phyloP scores from a whole-genome alignment of 805 yeast species.

The Ascoidea asiatica region DNA sequence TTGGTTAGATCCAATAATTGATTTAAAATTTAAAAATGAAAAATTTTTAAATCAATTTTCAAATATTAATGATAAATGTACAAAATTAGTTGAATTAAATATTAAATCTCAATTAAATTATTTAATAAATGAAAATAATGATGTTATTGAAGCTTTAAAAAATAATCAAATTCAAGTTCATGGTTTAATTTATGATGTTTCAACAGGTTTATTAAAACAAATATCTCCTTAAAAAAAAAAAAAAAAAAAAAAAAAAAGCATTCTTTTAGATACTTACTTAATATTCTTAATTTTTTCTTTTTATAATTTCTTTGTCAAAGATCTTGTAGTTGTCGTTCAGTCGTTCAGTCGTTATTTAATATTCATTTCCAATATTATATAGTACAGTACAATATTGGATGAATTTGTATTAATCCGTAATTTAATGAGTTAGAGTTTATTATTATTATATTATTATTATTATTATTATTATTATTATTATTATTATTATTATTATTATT shows the following conservation, averaged over 20 bases:
- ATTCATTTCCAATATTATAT: not conserved
- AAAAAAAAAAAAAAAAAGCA: too few species aligned
- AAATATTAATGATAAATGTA: constrained; percentile 40
- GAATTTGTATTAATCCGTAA: not conserved
- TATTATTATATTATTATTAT: not conserved
- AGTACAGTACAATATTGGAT: not conserved
- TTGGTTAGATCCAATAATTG: constrained; percentile 13
- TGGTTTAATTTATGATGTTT: constrained; percentile 73
- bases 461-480: not conserved
- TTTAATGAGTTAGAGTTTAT: not conserved
- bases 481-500: not conserved
- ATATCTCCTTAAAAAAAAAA: too few species aligned
- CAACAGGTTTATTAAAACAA: not conserved
- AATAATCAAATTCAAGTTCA: constrained; percentile 57
- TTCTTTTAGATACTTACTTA: too few species aligned
- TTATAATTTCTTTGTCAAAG: not conserved
- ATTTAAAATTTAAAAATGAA: constrained; percentile 48
- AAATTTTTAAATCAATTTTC: constrained; percentile 31
- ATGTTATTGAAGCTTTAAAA: constrained; percentile 47
- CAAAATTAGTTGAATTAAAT: constrained; percentile 60
- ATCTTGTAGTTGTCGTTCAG: not conserved
- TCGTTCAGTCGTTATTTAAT: not conserved
- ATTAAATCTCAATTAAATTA: constrained; percentile 60
- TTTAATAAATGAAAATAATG: constrained; percentile 34
- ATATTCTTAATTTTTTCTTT: not conserved